Evolutionary conservation across 306 rosid genomes (phyloP), one percentile per base, ranked within the genome.

Genomic region (Myrica gale): DNA sequence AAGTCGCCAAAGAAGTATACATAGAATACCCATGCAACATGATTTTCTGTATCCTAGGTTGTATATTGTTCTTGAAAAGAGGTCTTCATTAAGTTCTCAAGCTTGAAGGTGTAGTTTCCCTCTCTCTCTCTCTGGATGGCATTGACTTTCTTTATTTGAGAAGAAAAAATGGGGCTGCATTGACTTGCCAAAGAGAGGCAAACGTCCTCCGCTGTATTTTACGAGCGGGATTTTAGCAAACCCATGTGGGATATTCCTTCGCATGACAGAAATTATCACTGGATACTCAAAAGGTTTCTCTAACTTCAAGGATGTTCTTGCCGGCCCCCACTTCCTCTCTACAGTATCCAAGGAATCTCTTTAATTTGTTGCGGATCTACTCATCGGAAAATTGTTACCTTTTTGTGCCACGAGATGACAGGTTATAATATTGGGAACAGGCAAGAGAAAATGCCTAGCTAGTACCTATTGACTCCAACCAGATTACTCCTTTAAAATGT

Each of bases 221-320:
- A 65, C 51, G 47, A 21, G 62, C 52, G 70, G 73, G 16, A 57
- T 52, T 76, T 76, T 78, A 71, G 83, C 76, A 78, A 78, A 76
- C 72, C 83, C 82, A 80, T 68, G 84, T 76, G 71, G 75, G 72
- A 76, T 76, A 80, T 80, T 60, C 79, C 62, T 26, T 61, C 80
- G 11, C 44, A 11, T 57, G 65, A 78, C 77, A 72, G 13, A 52
- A 51, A 26, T 17, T 17, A 46, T 70, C 58, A 48, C 16, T 56
- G 41, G 65, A 4, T 63, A 54, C 51, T 43, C 4, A 76, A 68
- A 21, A 61, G 47, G 26, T 39, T 37, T 68, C 80, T 53, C 74
- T 67, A 53, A 68, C 74, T 76, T 54, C 80, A 54, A 76, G 52
- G 68, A 0, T 11, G 19, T 12, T 15, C 42, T 43, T 46, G 80